phyloP scores from a whole-genome alignment of 352 stramenopile genomes.

The Elongisporangium prolatum region DNA sequence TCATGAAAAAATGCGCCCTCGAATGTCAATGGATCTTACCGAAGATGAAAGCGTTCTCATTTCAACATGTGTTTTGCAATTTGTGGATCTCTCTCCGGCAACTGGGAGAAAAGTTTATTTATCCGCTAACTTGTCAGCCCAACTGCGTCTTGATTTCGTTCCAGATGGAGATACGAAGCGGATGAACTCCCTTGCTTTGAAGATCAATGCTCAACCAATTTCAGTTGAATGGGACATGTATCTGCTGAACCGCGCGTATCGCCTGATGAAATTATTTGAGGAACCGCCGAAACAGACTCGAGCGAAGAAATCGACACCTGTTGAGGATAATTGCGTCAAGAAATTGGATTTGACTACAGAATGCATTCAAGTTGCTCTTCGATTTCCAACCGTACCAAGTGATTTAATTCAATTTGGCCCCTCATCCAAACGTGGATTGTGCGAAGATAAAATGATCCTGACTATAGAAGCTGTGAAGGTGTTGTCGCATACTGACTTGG shows the following conservation, averaged over 20 bases:
- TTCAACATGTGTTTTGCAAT: slow-evolving; percentile 51
- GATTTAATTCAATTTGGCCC: slow-evolving; percentile 77
- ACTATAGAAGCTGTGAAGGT: slow-evolving; percentile 63
- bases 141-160: slow-evolving; percentile 61
- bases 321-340: slow-evolving; percentile 31
- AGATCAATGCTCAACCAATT: slow-evolving; percentile 69
- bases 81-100: slow-evolving; percentile 54
- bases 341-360: slow-evolving; percentile 69
- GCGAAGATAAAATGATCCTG: slow-evolving; percentile 76
- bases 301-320: slow-evolving; percentile 4
- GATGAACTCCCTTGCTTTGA: slow-evolving; percentile 43
- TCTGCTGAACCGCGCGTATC: slow-evolving; percentile 70
- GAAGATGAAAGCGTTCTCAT: slow-evolving; percentile 61
- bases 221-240: slow-evolving; percentile 87
- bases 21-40: slow-evolving; percentile 67
- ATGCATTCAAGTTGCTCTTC: slow-evolving; percentile 61
- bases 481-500: slow-evolving; percentile 15
- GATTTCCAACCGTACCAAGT: slow-evolving; percentile 83
- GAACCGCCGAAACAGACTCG: slow-evolving; percentile 27
- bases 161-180: slow-evolving; percentile 17
- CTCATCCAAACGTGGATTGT: slow-evolving; percentile 74
- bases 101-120: slow-evolving; percentile 56
- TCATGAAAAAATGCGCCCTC: slow-evolving; percentile 67
- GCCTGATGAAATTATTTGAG: slow-evolving; percentile 69
- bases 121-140: slow-evolving; percentile 61